Evolutionary conservation across 164 flowering plant species (phyloP), one percentile per base, ranked within the genome.

Genomic region (Vitis riparia): DNA sequence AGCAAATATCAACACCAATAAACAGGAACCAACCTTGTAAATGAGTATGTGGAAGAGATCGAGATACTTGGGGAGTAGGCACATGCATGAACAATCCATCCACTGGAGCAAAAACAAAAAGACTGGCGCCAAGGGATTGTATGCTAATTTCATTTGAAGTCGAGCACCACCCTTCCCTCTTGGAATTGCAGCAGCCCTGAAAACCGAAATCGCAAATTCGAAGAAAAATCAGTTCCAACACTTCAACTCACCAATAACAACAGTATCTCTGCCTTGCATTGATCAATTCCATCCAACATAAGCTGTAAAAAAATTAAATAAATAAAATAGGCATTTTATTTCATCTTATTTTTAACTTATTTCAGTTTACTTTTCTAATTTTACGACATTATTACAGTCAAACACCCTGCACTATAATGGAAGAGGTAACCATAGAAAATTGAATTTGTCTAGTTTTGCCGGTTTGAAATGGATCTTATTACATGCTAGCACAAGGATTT

Each of bases 181-280:
- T 29, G 93, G 94, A 69, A 91, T 89, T 49, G 89, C 81, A 76
- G 91, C 89, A 61, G 94, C 94, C 84, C 97, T 93, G 80, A 13
- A 69, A 71, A 64, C 17, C 66, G 65, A 55, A 55, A 70, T 68
- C 19, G 14, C 16, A 49, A 55, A n/a, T 51, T 53, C 11, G 29
- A 62, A 3, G 44, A 66, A 59, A 58, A 37, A 37, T 37, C 44
- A 37, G 44, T 37, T 37, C 44, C 47, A 37, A 14, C 58, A 64
- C 44, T 57, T 55, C 53, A 52, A 66, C 48, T n/a, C 3, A 37
- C 52, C 59, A 66, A 32, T 11, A 11, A 47, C 58, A 61, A 15
- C 27, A n/a, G 29, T 55, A 19, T 70, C 57, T 27, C 57, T 27
- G 12, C 51, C 27, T 17, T 53, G 9, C 6, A 53, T 13, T 13